Evolutionary conservation across 352 stramenopile species (phyloP), one percentile per base, ranked within the genome.

Genomic region (Phytophthora vignae): DNA sequence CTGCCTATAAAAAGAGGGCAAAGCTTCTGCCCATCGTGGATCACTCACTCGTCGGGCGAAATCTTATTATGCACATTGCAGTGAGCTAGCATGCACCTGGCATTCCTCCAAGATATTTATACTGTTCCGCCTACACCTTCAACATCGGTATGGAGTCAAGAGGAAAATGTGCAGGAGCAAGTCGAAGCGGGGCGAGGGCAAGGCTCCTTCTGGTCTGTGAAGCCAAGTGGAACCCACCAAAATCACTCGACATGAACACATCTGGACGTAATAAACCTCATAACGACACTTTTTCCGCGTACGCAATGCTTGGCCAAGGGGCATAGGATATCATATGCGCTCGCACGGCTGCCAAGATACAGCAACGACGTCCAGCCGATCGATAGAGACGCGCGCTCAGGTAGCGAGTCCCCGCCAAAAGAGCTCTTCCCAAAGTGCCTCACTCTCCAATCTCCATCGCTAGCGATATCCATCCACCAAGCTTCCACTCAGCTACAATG

Each of bases 361-460:
- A 44, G 10, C 46, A 50, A 52, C 22, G 40, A n/a, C 49, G 44
- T 36, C 62, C 62, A 69, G 62, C 53, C 29, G 61, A 36, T 63
- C 27, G 8, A 48, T 17, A 62, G 21, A 49, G 53, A 69, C 40
- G 19, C 4, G 15, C n/a, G 3, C 40, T 66, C 36, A 55, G 12
- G 6, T 21, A n/a, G 25, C 46, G 58, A 42, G 22, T 53, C 65
- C 40, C 40, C 22, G 25, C 25, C 46, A 25, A 44, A 29, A 21
- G 27, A 27, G 12, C 27, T 29, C 49, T 53, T 59, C 17, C 12
- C 44, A 12, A 33, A 15, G n/a, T 12, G 1, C 14, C 40, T 72
- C 64, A 76, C 27, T 76, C 65, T 61, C 63, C 52, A 64, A 76
- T 72, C 72, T 53, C 63, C 62, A 56, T 36, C 55, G 62, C 50